Evolutionary conservation across 208 protist genomes (phyloP).

Genomic region (Trypanosoma scelopori): DNA sequence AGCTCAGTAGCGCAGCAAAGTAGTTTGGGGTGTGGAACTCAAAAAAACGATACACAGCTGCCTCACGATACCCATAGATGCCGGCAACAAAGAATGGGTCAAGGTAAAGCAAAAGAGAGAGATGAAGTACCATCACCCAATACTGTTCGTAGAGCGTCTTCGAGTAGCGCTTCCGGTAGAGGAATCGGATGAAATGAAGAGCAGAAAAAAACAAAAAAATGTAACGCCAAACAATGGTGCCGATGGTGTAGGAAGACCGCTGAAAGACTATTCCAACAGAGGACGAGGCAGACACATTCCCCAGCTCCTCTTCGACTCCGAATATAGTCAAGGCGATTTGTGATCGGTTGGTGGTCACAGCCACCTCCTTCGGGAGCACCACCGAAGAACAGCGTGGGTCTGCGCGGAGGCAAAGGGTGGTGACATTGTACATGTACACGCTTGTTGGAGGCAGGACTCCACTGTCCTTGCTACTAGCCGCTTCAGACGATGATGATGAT

Average conservation of each 20-base stretch:
- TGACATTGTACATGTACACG: slow-evolving; percentile 45
- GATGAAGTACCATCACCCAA: slow-evolving; percentile 50
- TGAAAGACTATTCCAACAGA: slow-evolving; percentile 72
- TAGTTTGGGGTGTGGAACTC: slow-evolving; percentile 78
- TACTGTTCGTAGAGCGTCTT: slow-evolving; percentile 57
- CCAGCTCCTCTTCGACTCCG: slow-evolving; percentile 53
- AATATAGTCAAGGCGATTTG: slow-evolving; percentile 58
- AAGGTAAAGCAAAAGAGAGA: slow-evolving; percentile 58
- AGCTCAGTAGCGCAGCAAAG: slow-evolving; percentile 59
- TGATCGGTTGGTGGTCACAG: slow-evolving; percentile 40
- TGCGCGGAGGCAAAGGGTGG: slow-evolving; percentile 46
- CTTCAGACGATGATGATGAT: slow-evolving; percentile 1
- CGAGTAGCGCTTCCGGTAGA: slow-evolving; percentile 36
- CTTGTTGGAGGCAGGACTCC: neutral
- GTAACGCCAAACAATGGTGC: slow-evolving; percentile 67
- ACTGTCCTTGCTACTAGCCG: slow-evolving; percentile 6
- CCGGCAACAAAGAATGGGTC: slow-evolving; percentile 63
- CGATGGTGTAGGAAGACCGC: slow-evolving; percentile 56
- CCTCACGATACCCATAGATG: slow-evolving; percentile 31
- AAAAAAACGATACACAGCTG: slow-evolving; percentile 33
- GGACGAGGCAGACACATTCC: slow-evolving; percentile 35
- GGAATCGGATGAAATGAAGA: slow-evolving; percentile 47
- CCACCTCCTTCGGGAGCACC: slow-evolving; percentile 53
- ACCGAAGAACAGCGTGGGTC: slow-evolving; percentile 53
- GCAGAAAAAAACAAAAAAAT: slow-evolving; percentile 47